Evolutionary conservation across 306 rosid species (phyloP), one percentile per base, ranked within the genome.

Genomic region (Begonia fuchsioides): DNA sequence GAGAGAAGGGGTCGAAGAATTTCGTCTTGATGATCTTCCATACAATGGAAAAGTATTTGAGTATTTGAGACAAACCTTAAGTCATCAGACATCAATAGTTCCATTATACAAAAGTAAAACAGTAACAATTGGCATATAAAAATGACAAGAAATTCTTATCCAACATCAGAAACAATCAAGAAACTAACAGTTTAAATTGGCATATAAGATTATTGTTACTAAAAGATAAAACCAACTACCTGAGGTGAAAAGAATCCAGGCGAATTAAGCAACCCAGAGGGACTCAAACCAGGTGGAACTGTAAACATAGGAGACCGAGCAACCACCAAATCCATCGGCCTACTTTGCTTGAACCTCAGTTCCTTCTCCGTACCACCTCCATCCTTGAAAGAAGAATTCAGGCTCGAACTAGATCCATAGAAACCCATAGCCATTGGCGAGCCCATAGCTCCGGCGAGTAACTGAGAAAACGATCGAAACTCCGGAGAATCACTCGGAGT

Each of bases 381-480:
- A 15, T 65, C 78, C 35, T 74, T 62, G 39, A 51, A 44, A 15
- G 54, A 67, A 26, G 52, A 67, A 71, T 52, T 60, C 15, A 65
- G 71, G 11, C 55, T 52, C 7, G 69, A 59, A 47, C 40, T 68
- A 6, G 64, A 67, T 6, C 57, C 39, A 10, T 38, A 49, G 43
- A 65, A 51, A 12, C 47, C 39, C 10, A 72, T 35, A n/a, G 87
- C 94, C 26, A 85, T 56, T 2, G 98, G 98, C 17, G 98, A 90
- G 9, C 85, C 87, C 83, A 90, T 90, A 44, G 98, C 95, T 32
- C 98, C 98, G 41, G 98, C 98, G 7, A 92, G 98, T 12, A 92
- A 80, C 61, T 92, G 96, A 14, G 98, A 85, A 67, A 92, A 92
- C 43, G 96, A 87, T 19, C 47, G 63, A 5, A 39, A 71, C 35